These are phyloP conservation scores for Arachnopeziza araneosa DNA, from an alignment of 2,329 filamentous ascomycete genomes.

Conservation along the genomic window DNA sequence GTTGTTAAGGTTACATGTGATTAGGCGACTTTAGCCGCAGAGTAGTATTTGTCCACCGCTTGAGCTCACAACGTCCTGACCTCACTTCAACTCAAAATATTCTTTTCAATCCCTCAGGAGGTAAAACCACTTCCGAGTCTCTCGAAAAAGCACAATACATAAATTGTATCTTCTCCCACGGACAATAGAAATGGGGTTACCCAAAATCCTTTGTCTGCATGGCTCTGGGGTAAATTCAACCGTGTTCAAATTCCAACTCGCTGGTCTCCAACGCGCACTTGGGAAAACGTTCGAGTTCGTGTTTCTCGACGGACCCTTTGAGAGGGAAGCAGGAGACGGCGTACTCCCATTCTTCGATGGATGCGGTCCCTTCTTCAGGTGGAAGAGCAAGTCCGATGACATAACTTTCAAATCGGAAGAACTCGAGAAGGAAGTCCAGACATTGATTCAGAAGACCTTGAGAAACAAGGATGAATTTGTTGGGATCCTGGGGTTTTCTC, in stretches of 20 bases:
- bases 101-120: background rate
- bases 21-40: background rate
- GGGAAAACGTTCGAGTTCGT: slow-evolving; percentile 10
- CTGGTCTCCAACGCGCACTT: slow-evolving; percentile 11
- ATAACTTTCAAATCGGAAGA: background rate
- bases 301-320: slow-evolving; percentile 13
- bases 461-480: slow-evolving; percentile 40
- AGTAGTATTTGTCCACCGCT: background rate
- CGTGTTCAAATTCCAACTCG: slow-evolving; percentile 15
- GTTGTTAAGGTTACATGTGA: no score
- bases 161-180: background rate
- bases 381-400: slow-evolving; percentile 5
- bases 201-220: slow-evolving; percentile 13
- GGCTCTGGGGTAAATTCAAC: slow-evolving; percentile 9
- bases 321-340: slow-evolving; percentile 10
- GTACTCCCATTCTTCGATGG: slow-evolving; percentile 16
- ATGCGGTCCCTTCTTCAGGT: slow-evolving; percentile 13
- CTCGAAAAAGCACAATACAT: background rate
- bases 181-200: background rate
- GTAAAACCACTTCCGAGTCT: background rate
- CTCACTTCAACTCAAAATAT: background rate
- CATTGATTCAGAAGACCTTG: slow-evolving; percentile 22
- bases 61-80: background rate
- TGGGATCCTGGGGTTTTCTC: slow-evolving; percentile 57
- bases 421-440: background rate